Conservation (phyloP, 495 filamentous ascomycete genomes). For the Penicillium atrosanguineum region DNA sequence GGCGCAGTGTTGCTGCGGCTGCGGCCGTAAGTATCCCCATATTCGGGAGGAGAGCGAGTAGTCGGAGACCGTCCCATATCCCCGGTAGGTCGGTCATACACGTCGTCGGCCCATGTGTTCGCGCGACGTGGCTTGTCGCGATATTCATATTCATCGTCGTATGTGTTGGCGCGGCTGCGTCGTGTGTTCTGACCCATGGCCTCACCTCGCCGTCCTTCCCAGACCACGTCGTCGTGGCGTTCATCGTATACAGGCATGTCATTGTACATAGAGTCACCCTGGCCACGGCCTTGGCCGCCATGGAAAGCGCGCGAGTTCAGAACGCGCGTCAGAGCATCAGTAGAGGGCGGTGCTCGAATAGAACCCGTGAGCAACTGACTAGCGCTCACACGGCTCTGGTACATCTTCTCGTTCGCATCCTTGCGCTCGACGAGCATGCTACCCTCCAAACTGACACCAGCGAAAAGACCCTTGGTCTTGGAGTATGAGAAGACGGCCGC, state of each 20-base stretch:
- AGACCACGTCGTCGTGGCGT: conserved; percentile 84
- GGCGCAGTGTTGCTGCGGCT: conserved; percentile 45
- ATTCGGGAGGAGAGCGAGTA: conserved; percentile 40
- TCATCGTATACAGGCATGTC: conserved; percentile 92
- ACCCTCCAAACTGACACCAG: conserved; percentile 91
- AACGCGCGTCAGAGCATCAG: conserved; percentile 79
- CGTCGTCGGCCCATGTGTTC: conserved; percentile 85
- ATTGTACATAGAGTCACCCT: conserved; percentile 80
- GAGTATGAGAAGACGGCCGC: conserved; percentile 93
- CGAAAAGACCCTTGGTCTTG: conserved; percentile 96
- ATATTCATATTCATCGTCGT: conserved; percentile 58
- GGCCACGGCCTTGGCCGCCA: conserved; percentile 46
- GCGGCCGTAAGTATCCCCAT: conserved; percentile 45
- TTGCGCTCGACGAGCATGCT: conserved; percentile 86
- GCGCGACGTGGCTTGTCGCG: conserved; percentile 64
- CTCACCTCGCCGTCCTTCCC: conserved; percentile 75
- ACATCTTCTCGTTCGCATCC: conserved; percentile 96
- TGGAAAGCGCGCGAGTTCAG: conserved; percentile 81
- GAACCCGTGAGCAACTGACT: conserved; percentile 73
- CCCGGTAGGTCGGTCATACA: conserved; percentile 67
- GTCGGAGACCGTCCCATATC: conserved; percentile 50
- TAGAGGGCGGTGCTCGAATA: conserved; percentile 74
- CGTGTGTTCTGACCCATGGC: conserved; percentile 74
- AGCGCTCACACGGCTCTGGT: conserved; percentile 79
- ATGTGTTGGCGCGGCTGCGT: conserved; percentile 54